Base-by-base conservation (phyloP, 2,329 filamentous ascomycete species). In the Fusarium tuaranense region DNA sequence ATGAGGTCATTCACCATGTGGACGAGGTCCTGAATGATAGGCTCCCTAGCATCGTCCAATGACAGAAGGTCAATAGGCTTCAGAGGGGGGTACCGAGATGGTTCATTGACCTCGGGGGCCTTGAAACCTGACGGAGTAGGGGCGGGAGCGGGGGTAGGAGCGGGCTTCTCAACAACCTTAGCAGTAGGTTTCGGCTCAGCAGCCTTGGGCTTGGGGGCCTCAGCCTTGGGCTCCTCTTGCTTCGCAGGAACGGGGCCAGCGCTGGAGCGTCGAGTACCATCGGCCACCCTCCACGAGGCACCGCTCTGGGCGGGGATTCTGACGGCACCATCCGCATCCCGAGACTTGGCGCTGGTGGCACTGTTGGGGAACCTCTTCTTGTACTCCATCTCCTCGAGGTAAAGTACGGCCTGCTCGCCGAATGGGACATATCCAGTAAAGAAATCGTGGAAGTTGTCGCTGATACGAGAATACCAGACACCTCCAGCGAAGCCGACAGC, bases 371-470 rank as follows among this genome's bases (percentile, higher is more conserved):
- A 98, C 68, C 94, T 92, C 84, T 93, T 95, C 81, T 93, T 91
- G 87, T 98, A 98, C 80, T 98, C 95, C 76, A 93, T 91, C 86
- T 99, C 97, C 85, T 99, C 97, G 63, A 99, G 92, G 86, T 97
- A 98, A 30, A 97, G 91, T 55, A 99, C 96, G 20, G 93, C 93
- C 82, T 98, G 94, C 85, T 99, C 97, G 79, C 95, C 97, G 77
- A 94, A 98, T 25, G 97, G 97, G 20, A 99, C 86, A 83, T 96
- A 99, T 85, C 98, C 95, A 79, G 95, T 98, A 86, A 99, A 99
- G 87, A 98, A 97, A 84, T 99, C 97, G 85, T 99, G 96, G 89
- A 98, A 99, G 85, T 95, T 98, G 87, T 99, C 97, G 81, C 93
- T 97, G 84, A 97, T 89, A 75, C 97, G 91, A 65, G 97, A 96